Conservation (phyloP, 495 filamentous ascomycete genomes). For the Pseudoneurospora amorphoporcata region DNA sequence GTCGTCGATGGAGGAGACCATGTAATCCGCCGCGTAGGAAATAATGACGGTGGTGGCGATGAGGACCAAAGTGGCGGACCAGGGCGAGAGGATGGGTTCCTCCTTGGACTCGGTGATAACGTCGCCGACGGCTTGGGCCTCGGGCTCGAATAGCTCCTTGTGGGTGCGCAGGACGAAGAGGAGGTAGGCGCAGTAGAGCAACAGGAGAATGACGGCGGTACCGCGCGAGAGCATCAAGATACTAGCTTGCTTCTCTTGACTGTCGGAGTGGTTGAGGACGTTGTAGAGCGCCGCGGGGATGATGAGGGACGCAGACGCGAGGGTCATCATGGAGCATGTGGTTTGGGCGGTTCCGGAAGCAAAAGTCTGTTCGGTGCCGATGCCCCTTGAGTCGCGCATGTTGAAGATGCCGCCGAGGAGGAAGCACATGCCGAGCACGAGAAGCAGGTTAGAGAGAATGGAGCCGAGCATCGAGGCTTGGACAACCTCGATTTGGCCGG, state of each 20-base stretch:
- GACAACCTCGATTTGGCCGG: conserved; percentile 85
- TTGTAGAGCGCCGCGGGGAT: conserved; percentile 68
- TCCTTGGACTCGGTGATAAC: conserved; percentile 36
- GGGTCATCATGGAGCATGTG: conserved; percentile 91
- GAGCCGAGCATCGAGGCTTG: conserved; percentile 97
- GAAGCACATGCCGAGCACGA: conserved; percentile 97
- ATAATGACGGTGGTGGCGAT: conserved; percentile 72
- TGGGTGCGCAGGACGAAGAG: conserved; percentile 85
- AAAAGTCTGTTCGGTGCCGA: conserved; percentile 59
- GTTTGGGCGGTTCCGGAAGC: conserved; percentile 84
- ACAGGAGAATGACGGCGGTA: conserved; percentile 78
- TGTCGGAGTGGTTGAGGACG: conserved; percentile 28
- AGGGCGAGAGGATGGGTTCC: conserved; percentile 53
- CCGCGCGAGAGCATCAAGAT: conserved; percentile 81
- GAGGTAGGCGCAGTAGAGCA: conserved; percentile 85
- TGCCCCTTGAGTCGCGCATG: conserved; percentile 30
- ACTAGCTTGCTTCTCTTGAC: conserved; percentile 42
- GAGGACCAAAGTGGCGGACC: conserved; percentile 62
- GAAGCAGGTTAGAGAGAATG: conserved; percentile 89
- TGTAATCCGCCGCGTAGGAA: conserved; percentile 85
- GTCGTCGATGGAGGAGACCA: conserved; percentile 86
- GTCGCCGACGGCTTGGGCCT: conserved; percentile 29
- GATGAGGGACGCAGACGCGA: conserved; percentile 83
- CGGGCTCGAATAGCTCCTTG: conserved; percentile 65
- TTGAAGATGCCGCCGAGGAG: conserved; percentile 68